Conservation (phyloP, 2,329 filamentous ascomycete species). For the Colletotrichum costaricense region DNA sequence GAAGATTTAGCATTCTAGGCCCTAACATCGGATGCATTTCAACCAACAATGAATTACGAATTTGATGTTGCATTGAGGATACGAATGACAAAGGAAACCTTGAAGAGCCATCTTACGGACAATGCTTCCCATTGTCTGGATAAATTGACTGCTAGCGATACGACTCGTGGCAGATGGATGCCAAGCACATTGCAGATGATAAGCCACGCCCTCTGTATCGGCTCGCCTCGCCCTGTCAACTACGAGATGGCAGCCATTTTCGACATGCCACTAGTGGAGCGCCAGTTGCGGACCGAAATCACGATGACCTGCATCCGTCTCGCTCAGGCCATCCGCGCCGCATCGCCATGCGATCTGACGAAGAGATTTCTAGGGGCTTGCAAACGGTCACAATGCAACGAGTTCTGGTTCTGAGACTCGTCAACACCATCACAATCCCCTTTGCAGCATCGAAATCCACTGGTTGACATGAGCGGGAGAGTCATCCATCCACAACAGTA, state of each 20-base stretch:
- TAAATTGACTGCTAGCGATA: constrained; percentile 22
- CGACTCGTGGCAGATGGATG: constrained; percentile 25
- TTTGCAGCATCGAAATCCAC: constrained; percentile 3
- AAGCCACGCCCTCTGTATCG: constrained; percentile 5
- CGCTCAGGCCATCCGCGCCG: constrained; percentile 30
- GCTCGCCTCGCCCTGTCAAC: constrained; percentile 1
- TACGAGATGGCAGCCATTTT: constrained; percentile 12
- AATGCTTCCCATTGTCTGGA: constrained; percentile 19
- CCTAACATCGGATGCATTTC: constrained; percentile 1
- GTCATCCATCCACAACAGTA: constrained; percentile 27
- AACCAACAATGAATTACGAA: constrained; percentile 6
- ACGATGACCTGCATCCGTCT: constrained; percentile 35
- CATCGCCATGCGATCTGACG: constrained; percentile 31
- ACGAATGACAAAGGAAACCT: constrained; percentile 5
- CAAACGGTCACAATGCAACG: not conserved
- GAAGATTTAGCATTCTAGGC: not conserved
- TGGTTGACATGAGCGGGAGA: constrained; percentile 23
- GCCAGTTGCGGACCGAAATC: constrained; percentile 23
- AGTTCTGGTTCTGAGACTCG: not conserved
- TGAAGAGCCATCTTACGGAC: not conserved
- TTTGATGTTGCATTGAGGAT: constrained; percentile 22
- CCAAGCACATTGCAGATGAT: constrained; percentile 24
- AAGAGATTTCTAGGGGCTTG: constrained; percentile 4
- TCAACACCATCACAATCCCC: not conserved
- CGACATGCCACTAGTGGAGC: constrained; percentile 27